phyloP scores from a whole-genome alignment of 768 basidiomycete species.

The Agaricus bisporus region DNA sequence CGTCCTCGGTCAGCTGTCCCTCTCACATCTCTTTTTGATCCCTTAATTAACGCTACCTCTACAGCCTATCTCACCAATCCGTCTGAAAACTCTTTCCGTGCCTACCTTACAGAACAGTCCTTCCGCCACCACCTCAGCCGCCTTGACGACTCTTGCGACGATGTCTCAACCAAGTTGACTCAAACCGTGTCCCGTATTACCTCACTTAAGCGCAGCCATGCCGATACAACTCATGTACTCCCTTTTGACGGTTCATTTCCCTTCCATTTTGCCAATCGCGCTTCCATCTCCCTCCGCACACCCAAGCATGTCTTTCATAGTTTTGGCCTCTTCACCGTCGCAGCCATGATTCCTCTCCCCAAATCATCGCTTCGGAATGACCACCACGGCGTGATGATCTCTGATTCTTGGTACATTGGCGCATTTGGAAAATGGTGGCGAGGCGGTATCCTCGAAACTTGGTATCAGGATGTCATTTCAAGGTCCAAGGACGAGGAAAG shows the following conservation, averaged over 20 bases:
- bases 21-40: constrained; percentile 9
- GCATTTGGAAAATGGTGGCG: constrained; percentile 91
- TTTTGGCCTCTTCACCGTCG: constrained; percentile 85
- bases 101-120: constrained; percentile 95
- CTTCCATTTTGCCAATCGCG: constrained; percentile 89
- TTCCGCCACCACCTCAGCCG: constrained; percentile 91
- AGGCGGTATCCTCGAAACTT: constrained; percentile 74
- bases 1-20: constrained; percentile 56
- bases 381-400: constrained; percentile 45
- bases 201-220: constrained; percentile 20
- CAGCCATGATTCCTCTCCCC: constrained; percentile 59
- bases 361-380: constrained; percentile 31
- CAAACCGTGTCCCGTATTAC: constrained; percentile 27
- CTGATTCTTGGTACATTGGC: constrained; percentile 86
- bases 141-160: constrained; percentile 63
- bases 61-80: constrained; percentile 95
- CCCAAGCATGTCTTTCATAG: constrained; percentile 84
- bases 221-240: constrained; percentile 1
- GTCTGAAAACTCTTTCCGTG: constrained; percentile 86
- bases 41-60: constrained; percentile 10
- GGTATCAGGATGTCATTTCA: constrained; percentile 66
- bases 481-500: constrained; percentile 64
- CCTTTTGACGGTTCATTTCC: constrained; percentile 28
- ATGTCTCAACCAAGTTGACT: constrained; percentile 23
- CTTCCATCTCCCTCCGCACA: constrained; percentile 87